Conservation (phyloP, 176 grass and related monocot genomes). For the Ananas comosus region DNA sequence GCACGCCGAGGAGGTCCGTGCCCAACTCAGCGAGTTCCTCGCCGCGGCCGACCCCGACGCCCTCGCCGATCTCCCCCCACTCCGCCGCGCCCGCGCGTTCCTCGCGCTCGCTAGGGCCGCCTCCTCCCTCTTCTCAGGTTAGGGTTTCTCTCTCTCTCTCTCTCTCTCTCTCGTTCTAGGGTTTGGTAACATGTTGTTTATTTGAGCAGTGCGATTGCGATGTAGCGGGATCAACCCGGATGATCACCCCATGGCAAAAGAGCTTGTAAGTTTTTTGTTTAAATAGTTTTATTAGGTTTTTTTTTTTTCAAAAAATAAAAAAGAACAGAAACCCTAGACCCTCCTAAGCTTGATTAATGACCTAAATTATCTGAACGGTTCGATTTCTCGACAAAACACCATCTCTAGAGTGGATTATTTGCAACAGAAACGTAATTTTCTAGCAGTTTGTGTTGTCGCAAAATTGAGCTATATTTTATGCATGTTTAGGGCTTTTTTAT, state of each 20-base stretch:
- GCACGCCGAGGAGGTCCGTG: constrained; percentile 36
- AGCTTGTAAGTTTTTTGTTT: constrained; percentile 45
- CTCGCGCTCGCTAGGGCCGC: constrained; percentile 53
- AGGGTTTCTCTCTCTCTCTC: neutral
- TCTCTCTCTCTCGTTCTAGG: neutral
- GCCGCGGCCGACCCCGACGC: constrained; percentile 40
- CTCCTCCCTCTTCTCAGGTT: constrained; percentile 54
- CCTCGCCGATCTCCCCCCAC: constrained; percentile 54
- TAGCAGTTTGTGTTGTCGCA: too few relatives aligned
- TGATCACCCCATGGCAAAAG: constrained; percentile 73
- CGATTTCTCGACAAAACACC: too few relatives aligned
- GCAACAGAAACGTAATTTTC: too few relatives aligned
- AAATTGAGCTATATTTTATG: too few relatives aligned
- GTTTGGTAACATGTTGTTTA: neutral
- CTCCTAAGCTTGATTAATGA: too few relatives aligned
- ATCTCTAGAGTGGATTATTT: too few relatives aligned
- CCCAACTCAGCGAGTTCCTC: constrained; percentile 53
- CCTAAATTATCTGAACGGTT: too few relatives aligned
- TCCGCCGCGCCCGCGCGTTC: constrained; percentile 54
- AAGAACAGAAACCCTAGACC: too few relatives aligned
- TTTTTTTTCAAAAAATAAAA: neutral
- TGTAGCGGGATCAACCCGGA: constrained; percentile 73
- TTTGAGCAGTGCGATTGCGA: constrained; percentile 51
- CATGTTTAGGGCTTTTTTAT: too few relatives aligned
- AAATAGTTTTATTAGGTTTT: neutral